phyloP scores from a whole-genome alignment of 305 asterid genomes.

The Fraxinus dipetala region DNA sequence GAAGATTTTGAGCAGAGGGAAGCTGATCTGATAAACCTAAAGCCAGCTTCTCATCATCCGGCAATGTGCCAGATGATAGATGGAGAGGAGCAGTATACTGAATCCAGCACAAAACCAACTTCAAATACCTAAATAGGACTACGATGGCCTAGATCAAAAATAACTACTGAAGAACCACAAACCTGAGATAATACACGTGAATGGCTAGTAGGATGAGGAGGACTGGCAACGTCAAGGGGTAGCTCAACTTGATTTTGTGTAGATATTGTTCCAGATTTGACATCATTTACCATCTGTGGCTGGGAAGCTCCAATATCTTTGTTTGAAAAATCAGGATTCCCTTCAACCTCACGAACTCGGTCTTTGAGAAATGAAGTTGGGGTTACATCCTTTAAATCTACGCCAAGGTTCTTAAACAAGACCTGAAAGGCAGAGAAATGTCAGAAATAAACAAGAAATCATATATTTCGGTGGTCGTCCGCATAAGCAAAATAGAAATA shows the following conservation, averaged over 20 bases:
- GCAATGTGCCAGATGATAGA: constrained; percentile 60
- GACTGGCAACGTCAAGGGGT: constrained; percentile 58
- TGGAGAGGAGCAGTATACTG: constrained; percentile 73
- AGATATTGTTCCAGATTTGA: constrained; percentile 62
- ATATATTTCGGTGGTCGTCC: background rate
- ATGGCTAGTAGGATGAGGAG: constrained; percentile 67
- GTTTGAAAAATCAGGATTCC: constrained; percentile 96
- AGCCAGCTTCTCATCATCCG: constrained; percentile 65
- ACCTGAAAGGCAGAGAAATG: constrained; percentile 53
- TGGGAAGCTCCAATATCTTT: constrained; percentile 65
- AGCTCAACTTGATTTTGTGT: constrained; percentile 72
- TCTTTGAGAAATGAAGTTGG: constrained; percentile 86
- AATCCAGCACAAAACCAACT: constrained; percentile 26
- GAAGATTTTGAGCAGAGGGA: constrained; percentile 65
- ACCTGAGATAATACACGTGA: constrained; percentile 75
- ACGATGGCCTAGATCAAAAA: background rate
- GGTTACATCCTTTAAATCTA: constrained; percentile 82
- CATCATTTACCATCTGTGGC: constrained; percentile 63
- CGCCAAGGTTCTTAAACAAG: constrained; percentile 84
- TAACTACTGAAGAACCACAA: constrained; percentile 22
- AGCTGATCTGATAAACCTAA: constrained; percentile 23
- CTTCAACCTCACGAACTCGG: constrained; percentile 78
- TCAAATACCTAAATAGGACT: background rate
- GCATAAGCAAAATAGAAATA: background rate
- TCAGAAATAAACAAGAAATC: constrained; percentile 7